Base-by-base conservation (phyloP, 805 yeast species). In the Starmerella sirachaensis region DNA sequence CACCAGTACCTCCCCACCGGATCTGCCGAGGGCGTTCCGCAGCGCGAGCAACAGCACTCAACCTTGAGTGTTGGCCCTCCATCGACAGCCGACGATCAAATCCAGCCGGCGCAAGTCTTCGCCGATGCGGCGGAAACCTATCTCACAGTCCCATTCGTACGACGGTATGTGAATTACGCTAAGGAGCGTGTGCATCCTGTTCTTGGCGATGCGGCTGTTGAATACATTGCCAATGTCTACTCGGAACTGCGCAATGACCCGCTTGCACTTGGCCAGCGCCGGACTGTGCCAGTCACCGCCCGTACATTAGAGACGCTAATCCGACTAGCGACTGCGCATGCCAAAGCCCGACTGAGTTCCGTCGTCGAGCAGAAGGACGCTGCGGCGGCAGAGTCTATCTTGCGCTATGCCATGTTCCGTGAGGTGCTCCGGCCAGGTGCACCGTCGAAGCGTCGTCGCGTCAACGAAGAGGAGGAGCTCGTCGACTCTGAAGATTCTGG, bases 231-330 rank as follows among this genome's bases (percentile, higher is more conserved):
- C 17, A 72, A 70, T 37, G 73, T 80, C 13, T 91, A 88, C 56
- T 65, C 94, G 2, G 74, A 76, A 10, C 66, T 91, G 47, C 73
- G 98, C 64, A 86, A 85, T 57, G 78, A 76, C 53, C 80, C 76
- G 48, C 41, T 61, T 18, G 51, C 51, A 4, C 55, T 50, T 25
- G 60, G 61, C 32, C 61, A 57, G 44, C 55, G 68, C 26, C 72
- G 79, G 37, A 86, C 95, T 0, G 78, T 94, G 1, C 97, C 98
- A 25, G 82, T 88, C 48, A 88, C 98, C 2, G 94, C 97, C n/a
- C 81, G 98, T 75, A 91, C 97, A 4, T 66, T 88, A 50, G 98
- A 88, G 61, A 88, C 98, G 0, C 66, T 88, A 48, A 88, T 88
- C 58, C 93, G 98, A 67, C 65, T 88, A 42, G 69, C 96, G 0